phyloP scores from a whole-genome alignment of 306 rosid species.

The Malus sieversii region DNA sequence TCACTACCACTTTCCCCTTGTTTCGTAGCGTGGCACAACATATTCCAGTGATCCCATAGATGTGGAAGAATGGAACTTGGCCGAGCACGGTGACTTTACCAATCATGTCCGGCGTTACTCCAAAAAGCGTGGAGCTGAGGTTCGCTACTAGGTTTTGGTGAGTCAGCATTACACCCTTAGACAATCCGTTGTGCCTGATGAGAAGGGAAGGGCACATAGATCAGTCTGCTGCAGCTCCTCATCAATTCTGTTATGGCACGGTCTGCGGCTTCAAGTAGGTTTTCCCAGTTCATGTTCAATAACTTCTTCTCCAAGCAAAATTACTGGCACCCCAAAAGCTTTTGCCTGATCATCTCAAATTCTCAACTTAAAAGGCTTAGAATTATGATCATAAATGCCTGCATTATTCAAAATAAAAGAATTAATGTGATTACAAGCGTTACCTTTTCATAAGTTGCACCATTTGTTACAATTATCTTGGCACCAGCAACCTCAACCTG shows the following conservation, averaged over 20 bases:
- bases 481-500: slow-evolving; percentile 73
- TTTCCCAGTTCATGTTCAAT: slow-evolving; percentile 66
- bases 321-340: slow-evolving; percentile 49
- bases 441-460: slow-evolving; percentile 63
- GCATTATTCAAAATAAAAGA: neutral
- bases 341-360: slow-evolving; percentile 44
- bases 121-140: slow-evolving; percentile 72
- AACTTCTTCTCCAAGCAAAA: slow-evolving; percentile 52
- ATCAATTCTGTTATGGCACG: slow-evolving; percentile 26
- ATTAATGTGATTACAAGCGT: neutral
- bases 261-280: slow-evolving; percentile 72
- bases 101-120: slow-evolving; percentile 42
- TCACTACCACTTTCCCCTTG: slow-evolving; percentile 89
- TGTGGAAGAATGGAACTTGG: slow-evolving; percentile 78
- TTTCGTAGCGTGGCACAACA: slow-evolving; percentile 76
- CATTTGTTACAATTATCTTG: slow-evolving; percentile 58
- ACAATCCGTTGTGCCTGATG: slow-evolving; percentile 93
- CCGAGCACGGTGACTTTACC: slow-evolving; percentile 79
- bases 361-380: neutral
- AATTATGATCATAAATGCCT: neutral
- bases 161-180: slow-evolving; percentile 91
- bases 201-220: slow-evolving; percentile 89
- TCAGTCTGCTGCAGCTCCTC: slow-evolving; percentile 46
- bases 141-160: slow-evolving; percentile 76
- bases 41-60: slow-evolving; percentile 89